phyloP scores from a whole-genome alignment of 192 early-diverging fungal genomes.

The Funneliformis mosseae region DNA sequence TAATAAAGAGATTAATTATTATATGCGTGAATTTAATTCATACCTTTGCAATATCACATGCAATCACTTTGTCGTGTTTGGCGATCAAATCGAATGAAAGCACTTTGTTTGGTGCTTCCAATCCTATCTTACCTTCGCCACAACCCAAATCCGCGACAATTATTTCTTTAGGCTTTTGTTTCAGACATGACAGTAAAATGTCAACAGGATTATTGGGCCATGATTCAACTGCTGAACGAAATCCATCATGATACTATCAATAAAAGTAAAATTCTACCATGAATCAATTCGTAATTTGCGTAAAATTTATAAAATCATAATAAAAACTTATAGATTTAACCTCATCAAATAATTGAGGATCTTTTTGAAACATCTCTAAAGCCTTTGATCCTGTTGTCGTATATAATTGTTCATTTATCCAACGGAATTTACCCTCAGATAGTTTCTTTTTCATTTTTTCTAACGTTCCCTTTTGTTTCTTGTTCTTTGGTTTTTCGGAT shows the following conservation, averaged over 20 bases:
- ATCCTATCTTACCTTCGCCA: constrained; percentile 90
- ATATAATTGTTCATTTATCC: constrained; percentile 96
- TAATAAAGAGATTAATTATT: constrained; percentile 1
- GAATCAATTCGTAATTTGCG: background rate
- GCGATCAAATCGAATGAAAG: constrained; percentile 90
- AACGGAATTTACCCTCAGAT: constrained; percentile 77
- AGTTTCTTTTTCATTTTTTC: constrained; percentile 47
- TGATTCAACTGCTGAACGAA: constrained; percentile 83
- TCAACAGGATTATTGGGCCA: constrained; percentile 97
- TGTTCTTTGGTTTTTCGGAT: background rate
- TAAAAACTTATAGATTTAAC: constrained; percentile 37
- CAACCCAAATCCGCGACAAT: constrained; percentile 94
- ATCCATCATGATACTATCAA: constrained; percentile 86
- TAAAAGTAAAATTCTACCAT: background rate
- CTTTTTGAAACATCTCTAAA: constrained; percentile 73
- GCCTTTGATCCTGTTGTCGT: constrained; percentile 78
- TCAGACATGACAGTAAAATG: constrained; percentile 71
- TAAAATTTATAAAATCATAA: background rate
- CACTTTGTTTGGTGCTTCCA: constrained; percentile 65
- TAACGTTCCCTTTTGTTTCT: background rate
- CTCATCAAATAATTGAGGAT: constrained; percentile 90
- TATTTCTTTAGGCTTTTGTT: constrained; percentile 48
- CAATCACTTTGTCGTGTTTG: constrained; percentile 75
- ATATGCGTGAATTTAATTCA: background rate
- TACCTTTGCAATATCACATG: constrained; percentile 90